Base-by-base conservation (phyloP, 352 stramenopile species). In the Pelagophyceae sp. region DNA sequence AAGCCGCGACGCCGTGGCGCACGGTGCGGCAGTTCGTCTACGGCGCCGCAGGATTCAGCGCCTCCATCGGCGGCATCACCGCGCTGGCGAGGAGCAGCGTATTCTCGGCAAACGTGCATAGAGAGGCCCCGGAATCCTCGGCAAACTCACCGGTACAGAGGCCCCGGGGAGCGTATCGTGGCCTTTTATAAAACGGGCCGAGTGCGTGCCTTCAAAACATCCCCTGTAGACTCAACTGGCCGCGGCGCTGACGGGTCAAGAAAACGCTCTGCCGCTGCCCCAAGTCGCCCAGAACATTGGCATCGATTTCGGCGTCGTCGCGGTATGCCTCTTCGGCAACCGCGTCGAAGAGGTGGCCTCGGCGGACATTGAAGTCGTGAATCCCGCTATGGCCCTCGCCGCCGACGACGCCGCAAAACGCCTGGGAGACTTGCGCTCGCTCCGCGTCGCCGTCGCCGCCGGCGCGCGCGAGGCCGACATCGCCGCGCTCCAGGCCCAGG, bases 221-320 rank as follows among this genome's bases (percentile, higher is more conserved):
- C n/a, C n/a, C n/a, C n/a, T n/a, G n/a, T n/a, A 54, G 45, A 54
- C 45, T 54, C 45, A 23, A 54, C 45, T 54, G 20, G 67, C 67
- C 15, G 67, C 67, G 20, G 23, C 33, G 15, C 35, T 58, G 15
- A n/a, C 35, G 20, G 2, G 27, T 23, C 67, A 74, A 31, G 35
- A 33, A 3, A 37, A 58, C 27, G 67, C 67, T 1, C 38, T 74
- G 27, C 67, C 67, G 5, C 67, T 74, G 15, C 1, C 33, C 35
- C 67, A 74, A 37, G 11, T 2, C 67, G 38, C 1, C 15, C 2
- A n/a, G 33, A 74, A 74, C 67, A 37, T 74, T 17, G 2, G 27
- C 15, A 37, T 74, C 15, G 67, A 74, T 31, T 6, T 54, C 33
- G 67, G 35, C 33, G 67, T 74, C 67, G 67, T 74, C 67, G 67